Evolutionary conservation across 108 stramenopile genomes (phyloP), one percentile per base, ranked within the genome.

Genomic region (Stephanodiscus minutulus): DNA sequence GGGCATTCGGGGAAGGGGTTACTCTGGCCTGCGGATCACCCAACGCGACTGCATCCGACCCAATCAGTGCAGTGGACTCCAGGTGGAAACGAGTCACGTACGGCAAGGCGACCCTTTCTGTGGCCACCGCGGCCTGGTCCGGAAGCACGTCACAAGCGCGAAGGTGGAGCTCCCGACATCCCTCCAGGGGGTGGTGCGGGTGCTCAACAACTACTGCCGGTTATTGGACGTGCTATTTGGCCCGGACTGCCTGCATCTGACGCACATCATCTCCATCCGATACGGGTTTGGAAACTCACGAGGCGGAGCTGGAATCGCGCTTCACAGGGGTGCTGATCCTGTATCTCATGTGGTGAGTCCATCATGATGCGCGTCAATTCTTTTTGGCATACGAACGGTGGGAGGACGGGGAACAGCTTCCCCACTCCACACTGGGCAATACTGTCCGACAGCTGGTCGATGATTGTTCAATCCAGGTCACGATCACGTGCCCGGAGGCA

Each of bases 201-300:
- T 44, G 43, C 13, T 44, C 13, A 44, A 44, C 43, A 44, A 44
- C 15, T 44, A 15, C 43, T 17, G 43, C 3, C 3, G 13, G 12
- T 15, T 44, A 3, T 13, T 44, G 43, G 43, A 44, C 0, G 43
- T 15, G 11, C 12, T 22, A 0, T 76, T 76, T 60, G 33, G 28
- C 10, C 74, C 74, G 1, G 6, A 25, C 20, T 68, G 67, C 61
- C 68, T 68, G 0, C 58, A 76, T 43, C 43, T 69, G 15, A 48
- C 18, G 7, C 31, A 33, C 31, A 15, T 44, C 11, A 11, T 11
- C 1, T 12, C 12, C 12, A 11, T 44, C 12, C 43, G 13, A 13
- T 12, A 44, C 3, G 43, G 43, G 12, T 13, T n/a, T 44, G 2
- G 43, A 44, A 15, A 15, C 3, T 15, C 11, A 44, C 15, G 43